Conservation (phyloP, 768 basidiomycete genomes). For the Gloeostereum incarnatum region DNA sequence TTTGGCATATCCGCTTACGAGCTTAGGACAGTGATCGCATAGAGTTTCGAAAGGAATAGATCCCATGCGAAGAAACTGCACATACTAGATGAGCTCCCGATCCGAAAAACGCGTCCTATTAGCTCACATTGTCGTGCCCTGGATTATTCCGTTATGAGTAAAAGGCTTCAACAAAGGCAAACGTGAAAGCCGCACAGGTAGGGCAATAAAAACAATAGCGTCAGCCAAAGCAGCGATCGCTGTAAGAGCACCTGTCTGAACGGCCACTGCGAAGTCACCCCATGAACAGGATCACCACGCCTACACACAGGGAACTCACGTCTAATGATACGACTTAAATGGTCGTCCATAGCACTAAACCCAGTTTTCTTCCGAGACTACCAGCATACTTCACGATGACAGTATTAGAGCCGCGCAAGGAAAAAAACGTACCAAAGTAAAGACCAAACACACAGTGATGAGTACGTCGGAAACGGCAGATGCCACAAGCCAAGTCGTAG, state of each 20-base stretch:
- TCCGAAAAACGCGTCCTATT: background rate
- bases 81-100: background rate
- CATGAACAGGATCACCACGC: background rate
- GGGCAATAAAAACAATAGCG: constrained; percentile 13
- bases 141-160: background rate
- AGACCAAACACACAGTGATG: constrained; percentile 33
- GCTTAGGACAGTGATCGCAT: constrained; percentile 18
- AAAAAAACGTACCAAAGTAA: constrained; percentile 26
- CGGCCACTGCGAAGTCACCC: constrained; percentile 17
- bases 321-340: constrained; percentile 25
- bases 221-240: constrained; percentile 23
- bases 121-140: constrained; percentile 4
- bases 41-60: constrained; percentile 20
- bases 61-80: constrained; percentile 20
- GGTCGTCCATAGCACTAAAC: constrained; percentile 24
- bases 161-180: background rate
- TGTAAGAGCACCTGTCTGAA: constrained; percentile 30
- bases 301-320: constrained; percentile 9
- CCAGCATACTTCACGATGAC: constrained; percentile 6
- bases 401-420: constrained; percentile 4
- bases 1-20: too few species aligned
- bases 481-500: constrained; percentile 33
- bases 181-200: constrained; percentile 6
- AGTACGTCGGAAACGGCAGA: constrained; percentile 35
- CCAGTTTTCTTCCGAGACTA: constrained; percentile 24